Conservation (phyloP, 2,329 filamentous ascomycete species). For the Lachnellula occidentalis region DNA sequence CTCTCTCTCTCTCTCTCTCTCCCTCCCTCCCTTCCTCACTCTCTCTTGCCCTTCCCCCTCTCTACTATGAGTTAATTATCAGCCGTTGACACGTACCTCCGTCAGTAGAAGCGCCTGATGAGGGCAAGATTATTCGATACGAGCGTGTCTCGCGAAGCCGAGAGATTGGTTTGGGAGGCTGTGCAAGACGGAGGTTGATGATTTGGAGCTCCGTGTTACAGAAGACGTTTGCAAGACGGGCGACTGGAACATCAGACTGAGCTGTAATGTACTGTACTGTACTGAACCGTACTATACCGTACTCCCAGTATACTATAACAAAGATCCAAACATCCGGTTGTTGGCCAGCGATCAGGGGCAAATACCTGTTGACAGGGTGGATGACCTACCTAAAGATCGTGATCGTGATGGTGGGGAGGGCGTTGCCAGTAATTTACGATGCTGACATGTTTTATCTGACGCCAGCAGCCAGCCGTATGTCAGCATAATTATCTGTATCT, state of each 20-base stretch:
- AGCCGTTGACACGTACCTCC: background rate
- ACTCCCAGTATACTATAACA: background rate
- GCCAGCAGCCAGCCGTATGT: too few species aligned
- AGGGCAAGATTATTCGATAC: background rate
- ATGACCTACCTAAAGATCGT: too few species aligned
- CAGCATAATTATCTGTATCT: too few species aligned
- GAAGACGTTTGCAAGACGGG: background rate
- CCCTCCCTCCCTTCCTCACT: too few species aligned
- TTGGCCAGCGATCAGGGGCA: background rate
- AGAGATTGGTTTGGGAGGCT: constrained; percentile 7
- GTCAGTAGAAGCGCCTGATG: background rate
- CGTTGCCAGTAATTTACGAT: too few species aligned
- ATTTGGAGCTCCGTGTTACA: background rate
- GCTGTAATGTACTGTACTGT: background rate
- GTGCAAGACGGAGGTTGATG: constrained; percentile 5
- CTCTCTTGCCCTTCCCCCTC: background rate
- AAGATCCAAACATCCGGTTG: background rate
- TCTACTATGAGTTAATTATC: background rate
- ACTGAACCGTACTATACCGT: background rate
- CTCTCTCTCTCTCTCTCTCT: too few species aligned
- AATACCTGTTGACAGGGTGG: constrained; percentile 2
- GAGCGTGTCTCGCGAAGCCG: background rate
- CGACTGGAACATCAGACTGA: background rate
- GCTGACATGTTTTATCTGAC: too few species aligned
- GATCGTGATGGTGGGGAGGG: too few species aligned